Evolutionary conservation across 1,284 basidiomycete genomes (phyloP), one percentile per base, ranked within the genome.

Genomic region (Microbotryum violaceum): DNA sequence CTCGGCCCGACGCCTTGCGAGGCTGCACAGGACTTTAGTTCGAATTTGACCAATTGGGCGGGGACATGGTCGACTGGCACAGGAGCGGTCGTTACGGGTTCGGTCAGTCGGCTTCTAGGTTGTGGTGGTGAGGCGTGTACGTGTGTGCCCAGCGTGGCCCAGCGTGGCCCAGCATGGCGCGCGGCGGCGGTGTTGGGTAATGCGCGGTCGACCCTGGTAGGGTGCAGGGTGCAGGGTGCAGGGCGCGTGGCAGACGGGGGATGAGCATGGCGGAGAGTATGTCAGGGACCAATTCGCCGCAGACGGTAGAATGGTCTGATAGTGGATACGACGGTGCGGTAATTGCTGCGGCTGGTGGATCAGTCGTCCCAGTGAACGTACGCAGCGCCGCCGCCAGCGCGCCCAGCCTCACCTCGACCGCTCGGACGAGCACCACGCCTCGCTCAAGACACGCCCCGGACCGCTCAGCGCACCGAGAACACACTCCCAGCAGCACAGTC

Each of bases 11-110:
- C 54, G 8, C 27, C 31, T 42, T 14, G 23, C 52, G 56, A 45
- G n/a, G 20, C 48, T 23, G 66, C 66, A 5, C 67, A 69, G 44
- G 61, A 61, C 52, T 61, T 60, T 42, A 54, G 60, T 21, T 59
- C 58, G 10, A 70, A 70, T 62, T 58, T 61, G 31, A 70, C 70
- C 18, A 48, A 50, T 4, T 62, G 96, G 57, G 68, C 74, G 31
- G 92, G 92, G 0, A 92, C 90, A 23, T 97, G 92, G 92, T 82
- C 82, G 57, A 86, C 87, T 48, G 89, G 89, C 23, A 84, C 82
- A 68, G 80, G 81, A 69, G 78, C 81, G 42, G 91, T 96, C 44
- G 50, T 80, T 18, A 94, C 92, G 20, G 92, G 92, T 47, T 46
- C 84, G n/a, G 90, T 92, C 73, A 76, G 91, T 85, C 20, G 9